Conservation (phyloP, 2,329 filamentous ascomycete genomes). For the Alternaria brassicicola region DNA sequence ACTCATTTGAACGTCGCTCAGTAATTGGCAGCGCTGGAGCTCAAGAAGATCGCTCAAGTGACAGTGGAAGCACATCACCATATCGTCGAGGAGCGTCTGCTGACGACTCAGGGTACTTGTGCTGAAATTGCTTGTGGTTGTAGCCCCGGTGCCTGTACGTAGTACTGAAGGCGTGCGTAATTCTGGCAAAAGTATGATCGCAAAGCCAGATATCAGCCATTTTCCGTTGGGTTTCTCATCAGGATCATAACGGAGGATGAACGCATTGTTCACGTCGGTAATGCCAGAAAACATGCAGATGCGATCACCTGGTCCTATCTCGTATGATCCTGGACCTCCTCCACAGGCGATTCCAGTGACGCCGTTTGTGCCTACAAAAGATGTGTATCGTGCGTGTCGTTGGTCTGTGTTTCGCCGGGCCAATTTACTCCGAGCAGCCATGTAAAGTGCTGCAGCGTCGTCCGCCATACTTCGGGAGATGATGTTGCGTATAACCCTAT, state of each 20-base stretch:
- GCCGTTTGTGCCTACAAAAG: slow-evolving; percentile 17
- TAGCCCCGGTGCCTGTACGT: background rate
- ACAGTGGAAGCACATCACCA: slow-evolving; percentile 20
- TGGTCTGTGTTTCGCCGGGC: slow-evolving; percentile 7
- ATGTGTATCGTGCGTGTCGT: slow-evolving; percentile 9
- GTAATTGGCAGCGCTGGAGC: slow-evolving; percentile 16
- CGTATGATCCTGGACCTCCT: slow-evolving; percentile 4
- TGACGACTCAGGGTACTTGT: background rate
- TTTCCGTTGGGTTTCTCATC: background rate
- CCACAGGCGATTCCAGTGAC: slow-evolving; percentile 16
- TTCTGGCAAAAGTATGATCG: slow-evolving; percentile 11
- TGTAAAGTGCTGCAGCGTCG: background rate
- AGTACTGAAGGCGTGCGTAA: background rate
- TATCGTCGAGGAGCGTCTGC: background rate
- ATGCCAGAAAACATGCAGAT: slow-evolving; percentile 17
- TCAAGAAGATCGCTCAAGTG: slow-evolving; percentile 21
- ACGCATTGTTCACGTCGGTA: slow-evolving; percentile 13
- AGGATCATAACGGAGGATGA: slow-evolving; percentile 6
- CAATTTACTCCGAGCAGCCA: background rate
- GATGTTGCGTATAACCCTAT: slow-evolving; percentile 6
- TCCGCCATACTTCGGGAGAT: slow-evolving; percentile 8
- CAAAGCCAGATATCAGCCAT: slow-evolving; percentile 19
- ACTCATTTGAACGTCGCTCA: slow-evolving; percentile 13
- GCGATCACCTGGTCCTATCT: slow-evolving; percentile 9
- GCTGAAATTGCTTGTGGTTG: background rate